phyloP scores from a whole-genome alignment of 164 flowering plant genomes.

The Umbilicus rupestris region DNA sequence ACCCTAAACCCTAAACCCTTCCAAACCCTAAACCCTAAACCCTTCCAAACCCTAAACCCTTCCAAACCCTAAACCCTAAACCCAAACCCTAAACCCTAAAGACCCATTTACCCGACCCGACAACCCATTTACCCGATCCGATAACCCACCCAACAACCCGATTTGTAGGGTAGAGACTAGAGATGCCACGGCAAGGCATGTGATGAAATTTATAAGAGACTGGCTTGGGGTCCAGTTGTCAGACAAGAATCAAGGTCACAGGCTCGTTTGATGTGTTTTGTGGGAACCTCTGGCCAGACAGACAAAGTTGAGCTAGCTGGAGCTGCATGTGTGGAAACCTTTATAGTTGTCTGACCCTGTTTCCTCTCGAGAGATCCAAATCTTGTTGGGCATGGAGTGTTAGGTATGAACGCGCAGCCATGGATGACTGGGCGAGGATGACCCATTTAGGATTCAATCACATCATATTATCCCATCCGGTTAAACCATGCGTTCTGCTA shows the following conservation, averaged over 20 bases:
- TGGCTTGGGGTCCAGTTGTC: background rate
- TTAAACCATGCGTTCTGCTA: too few relatives aligned
- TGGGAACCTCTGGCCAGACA: background rate
- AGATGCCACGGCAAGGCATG: background rate
- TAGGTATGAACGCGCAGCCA: background rate
- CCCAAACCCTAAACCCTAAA: slow-evolving; percentile 5
- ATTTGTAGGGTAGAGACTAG: background rate
- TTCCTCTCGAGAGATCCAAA: background rate
- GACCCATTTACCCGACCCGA: too few relatives aligned
- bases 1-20: background rate
- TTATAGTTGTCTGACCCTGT: background rate
- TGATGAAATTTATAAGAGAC: background rate
- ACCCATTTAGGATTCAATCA: background rate
- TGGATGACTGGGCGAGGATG: background rate
- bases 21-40: background rate
- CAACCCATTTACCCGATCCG: too few relatives aligned
- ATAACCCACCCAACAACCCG: too few relatives aligned
- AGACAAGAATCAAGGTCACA: background rate
- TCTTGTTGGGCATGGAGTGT: background rate
- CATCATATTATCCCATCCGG: too few relatives aligned
- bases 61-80: slow-evolving; percentile 2
- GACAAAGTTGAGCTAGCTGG: background rate
- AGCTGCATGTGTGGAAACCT: background rate
- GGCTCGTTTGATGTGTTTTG: background rate
- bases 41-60: slow-evolving; percentile 3